Conservation (phyloP, 371 early-diverging fungal species). For the Basidiobolus meristosporus region DNA sequence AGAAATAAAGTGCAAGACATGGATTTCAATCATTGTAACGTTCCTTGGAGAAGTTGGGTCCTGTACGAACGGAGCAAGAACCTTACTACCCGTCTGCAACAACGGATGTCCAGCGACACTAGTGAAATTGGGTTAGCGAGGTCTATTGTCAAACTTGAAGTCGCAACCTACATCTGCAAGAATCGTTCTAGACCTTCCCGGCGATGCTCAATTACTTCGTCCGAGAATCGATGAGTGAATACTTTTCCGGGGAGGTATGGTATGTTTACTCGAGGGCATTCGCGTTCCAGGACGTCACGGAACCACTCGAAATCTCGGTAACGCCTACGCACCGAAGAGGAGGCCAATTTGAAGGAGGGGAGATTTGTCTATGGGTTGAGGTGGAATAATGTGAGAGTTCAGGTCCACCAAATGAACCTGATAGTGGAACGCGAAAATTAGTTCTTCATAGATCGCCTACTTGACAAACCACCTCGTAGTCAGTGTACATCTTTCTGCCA, state of each 20-base stretch:
- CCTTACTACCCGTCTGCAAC: slow-evolving; percentile 91
- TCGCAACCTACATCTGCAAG: slow-evolving; percentile 68
- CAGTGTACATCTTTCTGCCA: slow-evolving; percentile 80
- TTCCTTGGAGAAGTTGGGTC: slow-evolving; percentile 70
- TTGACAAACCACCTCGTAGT: slow-evolving; percentile 86
- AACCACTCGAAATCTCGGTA: slow-evolving; percentile 98
- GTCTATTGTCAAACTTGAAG: slow-evolving; percentile 1
- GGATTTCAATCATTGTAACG: slow-evolving; percentile 35
- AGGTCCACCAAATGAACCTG: not conserved
- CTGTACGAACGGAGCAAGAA: slow-evolving; percentile 86
- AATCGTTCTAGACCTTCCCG: slow-evolving; percentile 85
- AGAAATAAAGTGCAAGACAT: no score
- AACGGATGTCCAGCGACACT: slow-evolving; percentile 92
- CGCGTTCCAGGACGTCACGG: slow-evolving; percentile 79
- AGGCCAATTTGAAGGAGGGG: slow-evolving; percentile 82
- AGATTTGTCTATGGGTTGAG: slow-evolving; percentile 69
- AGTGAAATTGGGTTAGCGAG: slow-evolving; percentile 1
- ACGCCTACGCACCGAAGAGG: slow-evolving; percentile 72
- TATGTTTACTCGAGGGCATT: slow-evolving; percentile 80
- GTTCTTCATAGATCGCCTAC: slow-evolving; percentile 19
- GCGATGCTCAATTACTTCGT: slow-evolving; percentile 85
- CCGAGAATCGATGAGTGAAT: slow-evolving; percentile 84
- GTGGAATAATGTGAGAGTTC: slow-evolving; percentile 1
- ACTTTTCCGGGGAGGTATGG: slow-evolving; percentile 94
- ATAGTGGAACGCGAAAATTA: not conserved